A percentile compares a stretch with the other conserved stretches of the same genome.
phyloP scores from a whole-genome alignment of 768 basidiomycete species.

The Mycena indigotica region DNA sequence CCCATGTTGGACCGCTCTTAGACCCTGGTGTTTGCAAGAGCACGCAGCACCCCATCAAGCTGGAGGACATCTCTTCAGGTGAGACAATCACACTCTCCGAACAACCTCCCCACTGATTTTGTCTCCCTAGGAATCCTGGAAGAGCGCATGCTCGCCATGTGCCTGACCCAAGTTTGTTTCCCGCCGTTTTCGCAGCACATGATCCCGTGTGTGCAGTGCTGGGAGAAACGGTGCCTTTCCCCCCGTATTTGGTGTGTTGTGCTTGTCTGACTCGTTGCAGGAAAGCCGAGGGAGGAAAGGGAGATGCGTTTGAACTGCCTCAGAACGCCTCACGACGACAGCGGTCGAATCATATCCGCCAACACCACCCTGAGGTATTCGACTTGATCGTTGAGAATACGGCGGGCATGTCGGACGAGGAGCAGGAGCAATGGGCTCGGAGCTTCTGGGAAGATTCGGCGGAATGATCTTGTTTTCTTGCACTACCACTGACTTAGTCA shows the following conservation, averaged over 20 bases:
- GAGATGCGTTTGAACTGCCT: background rate
- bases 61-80: background rate
- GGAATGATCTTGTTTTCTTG: too few relatives aligned
- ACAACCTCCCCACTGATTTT: background rate
- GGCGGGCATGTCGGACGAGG: background rate
- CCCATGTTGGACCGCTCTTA: background rate
- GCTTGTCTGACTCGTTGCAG: background rate
- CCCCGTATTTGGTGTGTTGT: background rate
- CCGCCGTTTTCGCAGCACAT: background rate
- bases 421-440: background rate
- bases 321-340: background rate
- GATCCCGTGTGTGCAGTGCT: background rate
- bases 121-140: background rate
- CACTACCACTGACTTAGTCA: too few relatives aligned
- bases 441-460: too few relatives aligned
- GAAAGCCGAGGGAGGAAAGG: background rate
- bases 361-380: background rate
- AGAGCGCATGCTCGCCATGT: background rate
- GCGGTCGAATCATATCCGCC: background rate
- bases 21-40: background rate
- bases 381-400: background rate
- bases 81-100: background rate
- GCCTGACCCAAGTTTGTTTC: background rate
- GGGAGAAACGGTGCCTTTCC: background rate
- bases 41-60: background rate